Evolutionary conservation across 768 basidiomycete genomes (phyloP).

Genomic region (Lactifluus subvellereus): DNA sequence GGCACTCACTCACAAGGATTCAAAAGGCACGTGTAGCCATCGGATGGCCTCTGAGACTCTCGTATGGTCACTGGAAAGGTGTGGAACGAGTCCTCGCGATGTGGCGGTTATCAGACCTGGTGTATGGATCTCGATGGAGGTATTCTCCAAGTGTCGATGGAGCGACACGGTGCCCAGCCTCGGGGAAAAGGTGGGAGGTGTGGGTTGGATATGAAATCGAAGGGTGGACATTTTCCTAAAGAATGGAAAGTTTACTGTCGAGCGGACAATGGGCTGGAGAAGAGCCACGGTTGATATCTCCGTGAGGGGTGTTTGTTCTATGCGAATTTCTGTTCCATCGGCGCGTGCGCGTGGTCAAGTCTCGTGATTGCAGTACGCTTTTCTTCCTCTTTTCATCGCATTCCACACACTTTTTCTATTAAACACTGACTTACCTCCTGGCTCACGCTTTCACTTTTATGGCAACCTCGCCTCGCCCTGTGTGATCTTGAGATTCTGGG

Average conservation of each 20-base stretch:
- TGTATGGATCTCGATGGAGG: constrained; percentile 42
- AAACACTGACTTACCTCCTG: too few species aligned
- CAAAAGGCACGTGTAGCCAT: constrained; percentile 71
- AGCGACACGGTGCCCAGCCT: constrained; percentile 16
- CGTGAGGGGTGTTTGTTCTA: too few species aligned
- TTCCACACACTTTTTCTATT: too few species aligned
- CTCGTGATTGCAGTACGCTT: too few species aligned
- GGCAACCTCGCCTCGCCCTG: too few species aligned
- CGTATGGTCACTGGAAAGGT: constrained; percentile 62
- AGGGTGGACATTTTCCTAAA: constrained; percentile 4
- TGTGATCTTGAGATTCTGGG: too few species aligned
- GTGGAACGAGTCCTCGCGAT: constrained; percentile 68
- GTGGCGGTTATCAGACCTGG: constrained; percentile 59
- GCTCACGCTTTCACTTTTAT: too few species aligned
- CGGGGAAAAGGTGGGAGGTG: constrained; percentile 14
- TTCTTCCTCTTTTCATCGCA: too few species aligned
- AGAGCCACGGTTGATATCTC: not conserved
- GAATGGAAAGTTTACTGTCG: too few species aligned
- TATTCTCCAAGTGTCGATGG: not conserved
- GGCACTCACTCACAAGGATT: constrained; percentile 60
- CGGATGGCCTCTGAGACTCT: constrained; percentile 41
- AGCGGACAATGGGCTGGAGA: not conserved
- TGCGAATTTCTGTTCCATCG: not conserved
- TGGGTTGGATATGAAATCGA: constrained; percentile 11
- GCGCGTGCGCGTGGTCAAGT: too few species aligned